Percentiles rank a stretch among this genome's conserved stretches.
These are phyloP conservation scores for Entomortierella beljakovae DNA, from an alignment of 192 early-diverging fungal genomes.

Conservation along the genomic window DNA sequence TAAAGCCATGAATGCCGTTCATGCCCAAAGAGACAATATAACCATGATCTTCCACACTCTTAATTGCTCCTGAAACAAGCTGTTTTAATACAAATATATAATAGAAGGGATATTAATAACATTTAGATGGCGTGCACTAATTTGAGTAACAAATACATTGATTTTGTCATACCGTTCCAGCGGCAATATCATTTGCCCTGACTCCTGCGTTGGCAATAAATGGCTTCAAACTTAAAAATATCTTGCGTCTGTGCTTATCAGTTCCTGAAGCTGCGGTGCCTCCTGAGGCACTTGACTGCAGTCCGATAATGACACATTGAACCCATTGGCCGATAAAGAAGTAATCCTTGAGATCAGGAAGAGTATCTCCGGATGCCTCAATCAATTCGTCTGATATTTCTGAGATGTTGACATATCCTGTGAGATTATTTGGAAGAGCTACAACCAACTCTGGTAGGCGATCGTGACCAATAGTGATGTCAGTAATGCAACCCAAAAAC, in stretches of 20 bases:
- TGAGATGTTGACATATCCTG: slow-evolving; percentile 87
- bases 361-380: slow-evolving; percentile 69
- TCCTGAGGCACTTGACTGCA: slow-evolving; percentile 55
- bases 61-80: slow-evolving; percentile 75
- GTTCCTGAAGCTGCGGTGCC: slow-evolving; percentile 38
- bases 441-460: slow-evolving; percentile 78
- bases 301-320: slow-evolving; percentile 73
- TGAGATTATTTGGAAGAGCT: slow-evolving; percentile 86
- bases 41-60: slow-evolving; percentile 94
- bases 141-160: not conserved
- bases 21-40: slow-evolving; percentile 87
- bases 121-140: not conserved
- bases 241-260: slow-evolving; percentile 62
- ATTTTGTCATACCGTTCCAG: slow-evolving; percentile 69
- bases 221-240: slow-evolving; percentile 85
- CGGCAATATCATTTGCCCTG: slow-evolving; percentile 68
- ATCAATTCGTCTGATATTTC: slow-evolving; percentile 85
- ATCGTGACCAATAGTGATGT: slow-evolving; percentile 71
- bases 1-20: slow-evolving; percentile 74
- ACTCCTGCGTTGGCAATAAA: slow-evolving; percentile 81
- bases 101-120: not conserved
- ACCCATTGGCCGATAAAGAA: slow-evolving; percentile 91
- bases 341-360: slow-evolving; percentile 75
- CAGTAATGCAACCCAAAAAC: slow-evolving; percentile 81
- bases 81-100: slow-evolving; percentile 18